Conservation (phyloP, 2,329 filamentous ascomycete species). For the Xylaria sp. region DNA sequence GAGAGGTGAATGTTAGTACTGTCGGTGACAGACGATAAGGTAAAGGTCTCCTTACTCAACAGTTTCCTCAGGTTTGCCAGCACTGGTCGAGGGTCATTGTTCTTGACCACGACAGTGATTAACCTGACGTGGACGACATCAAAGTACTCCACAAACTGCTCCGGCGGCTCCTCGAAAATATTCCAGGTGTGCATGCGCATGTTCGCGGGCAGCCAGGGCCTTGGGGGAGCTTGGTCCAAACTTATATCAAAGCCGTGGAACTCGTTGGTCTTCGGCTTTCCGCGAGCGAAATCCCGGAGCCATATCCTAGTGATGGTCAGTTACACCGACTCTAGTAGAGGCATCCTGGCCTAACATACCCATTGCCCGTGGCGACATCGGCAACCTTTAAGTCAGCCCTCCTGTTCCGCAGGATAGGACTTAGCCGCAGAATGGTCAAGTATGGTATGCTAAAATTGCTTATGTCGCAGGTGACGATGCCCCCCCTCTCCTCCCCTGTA, state of each 20-base stretch:
- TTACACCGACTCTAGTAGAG: neutral
- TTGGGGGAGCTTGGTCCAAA: conserved; percentile 20
- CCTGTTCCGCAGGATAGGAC: no score
- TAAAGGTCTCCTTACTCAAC: conserved; percentile 7
- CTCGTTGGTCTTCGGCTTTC: conserved; percentile 3
- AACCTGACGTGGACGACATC: conserved; percentile 22
- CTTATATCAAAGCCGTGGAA: conserved; percentile 23
- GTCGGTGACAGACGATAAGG: neutral
- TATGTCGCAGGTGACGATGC: no score
- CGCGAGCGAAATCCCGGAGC: conserved; percentile 8
- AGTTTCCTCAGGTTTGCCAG: conserved; percentile 13
- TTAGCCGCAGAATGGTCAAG: no score
- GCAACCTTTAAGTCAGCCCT: conserved; percentile 15
- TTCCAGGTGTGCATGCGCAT: conserved; percentile 22
- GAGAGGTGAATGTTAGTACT: neutral
- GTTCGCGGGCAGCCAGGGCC: conserved; percentile 15
- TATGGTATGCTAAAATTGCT: no score
- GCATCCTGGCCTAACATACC: neutral
- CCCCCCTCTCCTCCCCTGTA: no score
- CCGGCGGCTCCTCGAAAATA: conserved; percentile 17
- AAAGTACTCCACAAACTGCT: conserved; percentile 14
- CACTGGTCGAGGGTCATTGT: conserved; percentile 15
- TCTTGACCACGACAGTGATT: conserved; percentile 13
- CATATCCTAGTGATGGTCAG: conserved; percentile 10
- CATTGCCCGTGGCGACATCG: conserved; percentile 15